Percentiles rank a stretch among this genome's conserved stretches.
These are phyloP conservation scores for Rhodotorula taiwanensis DNA, from an alignment of 768 basidiomycete species.

Conservation along the genomic window DNA sequence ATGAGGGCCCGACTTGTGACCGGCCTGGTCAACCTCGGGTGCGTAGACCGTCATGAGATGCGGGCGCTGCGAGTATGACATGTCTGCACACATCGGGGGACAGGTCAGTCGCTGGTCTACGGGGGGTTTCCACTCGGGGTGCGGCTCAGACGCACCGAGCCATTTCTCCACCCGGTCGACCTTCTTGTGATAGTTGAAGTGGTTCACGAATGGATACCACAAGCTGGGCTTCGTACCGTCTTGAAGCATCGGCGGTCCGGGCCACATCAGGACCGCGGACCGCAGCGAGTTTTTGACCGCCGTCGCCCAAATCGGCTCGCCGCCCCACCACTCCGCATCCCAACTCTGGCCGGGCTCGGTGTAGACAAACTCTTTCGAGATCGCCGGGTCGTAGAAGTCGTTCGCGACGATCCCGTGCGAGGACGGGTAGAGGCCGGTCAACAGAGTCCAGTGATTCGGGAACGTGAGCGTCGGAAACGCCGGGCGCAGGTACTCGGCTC, in stretches of 20 bases:
- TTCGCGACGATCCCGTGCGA: conserved; percentile 88
- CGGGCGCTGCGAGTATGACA: conserved; percentile 27
- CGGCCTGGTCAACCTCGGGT: conserved; percentile 35
- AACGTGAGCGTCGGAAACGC: conserved; percentile 85
- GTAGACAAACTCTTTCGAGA: conserved; percentile 63
- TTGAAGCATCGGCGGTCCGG: conserved; percentile 64
- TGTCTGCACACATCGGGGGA: conserved; percentile 48
- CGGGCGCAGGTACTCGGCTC: conserved; percentile 81
- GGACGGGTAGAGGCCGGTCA: conserved; percentile 85
- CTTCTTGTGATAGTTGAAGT: conserved; percentile 62
- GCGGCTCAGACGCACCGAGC: conserved; percentile 58
- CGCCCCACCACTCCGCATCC: conserved; percentile 74
- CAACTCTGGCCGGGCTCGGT: conserved; percentile 58
- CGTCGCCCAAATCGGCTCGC: conserved; percentile 95
- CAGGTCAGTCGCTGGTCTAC: neutral
- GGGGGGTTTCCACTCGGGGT: conserved; percentile 44
- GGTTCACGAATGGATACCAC: conserved; percentile 51
- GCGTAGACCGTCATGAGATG: conserved; percentile 34
- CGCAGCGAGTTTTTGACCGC: conserved; percentile 63
- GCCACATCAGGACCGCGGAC: conserved; percentile 92
- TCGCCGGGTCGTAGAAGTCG: conserved; percentile 76
- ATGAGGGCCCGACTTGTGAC: conserved; percentile 22
- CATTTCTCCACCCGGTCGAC: conserved; percentile 69
- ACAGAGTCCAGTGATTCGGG: conserved; percentile 87
- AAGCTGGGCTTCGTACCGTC: conserved; percentile 64